These are phyloP conservation scores for Russula lepida DNA, from an alignment of 768 basidiomycete species.

Conservation along the genomic window DNA sequence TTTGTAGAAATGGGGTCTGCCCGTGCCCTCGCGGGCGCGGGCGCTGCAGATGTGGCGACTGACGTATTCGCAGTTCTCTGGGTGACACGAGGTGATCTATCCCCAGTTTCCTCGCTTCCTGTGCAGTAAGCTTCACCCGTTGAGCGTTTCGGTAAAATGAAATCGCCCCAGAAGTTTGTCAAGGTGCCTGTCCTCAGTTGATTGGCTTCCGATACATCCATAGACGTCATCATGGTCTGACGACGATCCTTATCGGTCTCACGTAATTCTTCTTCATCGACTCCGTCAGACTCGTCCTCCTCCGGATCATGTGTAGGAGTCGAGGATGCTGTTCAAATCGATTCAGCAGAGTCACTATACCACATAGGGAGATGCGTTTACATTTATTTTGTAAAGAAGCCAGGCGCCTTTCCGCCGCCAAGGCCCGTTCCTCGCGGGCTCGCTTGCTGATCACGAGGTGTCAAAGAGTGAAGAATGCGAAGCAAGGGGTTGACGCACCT, in stretches of 20 bases:
- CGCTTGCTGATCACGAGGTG: constrained; percentile 45
- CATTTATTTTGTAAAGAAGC: constrained; percentile 35
- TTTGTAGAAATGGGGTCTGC: neutral
- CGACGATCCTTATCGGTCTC: constrained; percentile 45
- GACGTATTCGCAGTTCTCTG: neutral
- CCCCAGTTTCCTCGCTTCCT: neutral
- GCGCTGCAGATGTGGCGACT: neutral
- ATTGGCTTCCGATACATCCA: constrained; percentile 37
- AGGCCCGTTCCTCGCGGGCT: constrained; percentile 69
- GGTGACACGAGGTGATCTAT: neutral
- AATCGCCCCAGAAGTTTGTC: constrained; percentile 43
- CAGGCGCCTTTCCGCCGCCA: constrained; percentile 62
- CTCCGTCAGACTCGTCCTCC: constrained; percentile 8
- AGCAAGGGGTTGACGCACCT: constrained; percentile 37
- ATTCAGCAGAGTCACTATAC: neutral
- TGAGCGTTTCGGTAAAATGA: constrained; percentile 32
- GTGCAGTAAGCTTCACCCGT: neutral
- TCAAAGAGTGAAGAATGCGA: neutral
- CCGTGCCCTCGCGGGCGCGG: neutral
- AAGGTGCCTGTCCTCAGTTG: constrained; percentile 34
- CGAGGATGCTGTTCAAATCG: neutral
- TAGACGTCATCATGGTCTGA: constrained; percentile 41
- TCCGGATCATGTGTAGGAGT: neutral
- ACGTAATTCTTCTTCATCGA: constrained; percentile 15
- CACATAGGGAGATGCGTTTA: constrained; percentile 14